These are phyloP conservation scores for Xylaria sp. DNA, from an alignment of 2,329 filamentous ascomycete genomes.

Conservation along the genomic window DNA sequence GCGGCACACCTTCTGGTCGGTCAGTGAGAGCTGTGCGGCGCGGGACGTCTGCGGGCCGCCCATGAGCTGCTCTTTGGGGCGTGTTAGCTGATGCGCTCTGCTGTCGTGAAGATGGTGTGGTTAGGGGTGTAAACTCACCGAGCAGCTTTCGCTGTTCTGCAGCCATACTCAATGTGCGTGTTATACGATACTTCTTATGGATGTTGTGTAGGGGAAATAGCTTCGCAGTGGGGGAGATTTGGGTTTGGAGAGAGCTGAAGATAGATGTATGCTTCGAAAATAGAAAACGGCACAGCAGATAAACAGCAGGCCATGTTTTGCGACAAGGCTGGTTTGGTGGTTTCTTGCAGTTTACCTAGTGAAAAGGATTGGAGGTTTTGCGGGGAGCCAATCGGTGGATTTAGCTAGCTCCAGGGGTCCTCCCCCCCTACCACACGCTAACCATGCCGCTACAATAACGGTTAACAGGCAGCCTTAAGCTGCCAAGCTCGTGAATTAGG, in stretches of 20 bases:
- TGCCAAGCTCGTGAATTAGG: constrained; percentile 6
- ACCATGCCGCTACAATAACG: not conserved
- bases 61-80: constrained; percentile 83
- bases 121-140: constrained; percentile 57
- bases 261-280: not conserved
- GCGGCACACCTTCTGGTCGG: constrained; percentile 91
- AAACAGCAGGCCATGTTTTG: constrained; percentile 31
- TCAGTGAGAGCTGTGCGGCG: constrained; percentile 85
- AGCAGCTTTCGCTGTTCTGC: constrained; percentile 98
- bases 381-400: constrained; percentile 42
- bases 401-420: constrained; percentile 29
- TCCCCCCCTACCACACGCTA: constrained; percentile 26
- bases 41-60: constrained; percentile 78
- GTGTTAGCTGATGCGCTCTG: constrained; percentile 27
- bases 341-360: constrained; percentile 8
- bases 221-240: too few species aligned
- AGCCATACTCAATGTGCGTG: constrained; percentile 69
- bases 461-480: not conserved
- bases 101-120: constrained; percentile 5
- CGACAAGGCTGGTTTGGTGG: constrained; percentile 38
- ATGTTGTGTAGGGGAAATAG: too few species aligned
- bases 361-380: constrained; percentile 34
- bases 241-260: not conserved
- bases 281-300: not conserved
- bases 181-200: not conserved